Conservation (phyloP, 495 filamentous ascomycete genomes). For the Emericellopsis terricola region DNA sequence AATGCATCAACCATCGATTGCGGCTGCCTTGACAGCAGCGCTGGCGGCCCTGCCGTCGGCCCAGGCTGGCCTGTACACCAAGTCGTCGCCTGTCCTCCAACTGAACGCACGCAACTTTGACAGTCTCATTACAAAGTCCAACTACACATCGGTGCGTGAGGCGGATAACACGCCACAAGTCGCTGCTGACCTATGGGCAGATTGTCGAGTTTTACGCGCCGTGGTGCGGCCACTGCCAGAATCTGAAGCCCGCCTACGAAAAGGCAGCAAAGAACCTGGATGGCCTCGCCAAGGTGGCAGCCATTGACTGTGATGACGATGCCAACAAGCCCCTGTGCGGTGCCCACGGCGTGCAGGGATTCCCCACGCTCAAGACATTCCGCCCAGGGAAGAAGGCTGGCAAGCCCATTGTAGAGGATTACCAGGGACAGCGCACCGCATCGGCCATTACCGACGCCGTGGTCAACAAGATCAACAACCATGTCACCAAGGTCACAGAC, state of each 20-base stretch:
- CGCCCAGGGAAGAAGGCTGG: constrained; percentile 58
- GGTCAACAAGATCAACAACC: constrained; percentile 73
- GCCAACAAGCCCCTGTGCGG: constrained; percentile 81
- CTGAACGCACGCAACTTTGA: constrained; percentile 72
- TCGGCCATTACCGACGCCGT: constrained; percentile 81
- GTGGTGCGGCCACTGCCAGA: constrained; percentile 95
- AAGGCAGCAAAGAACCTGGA: constrained; percentile 78
- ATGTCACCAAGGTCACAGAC: constrained; percentile 66
- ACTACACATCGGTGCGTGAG: constrained; percentile 67
- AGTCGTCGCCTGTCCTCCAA: constrained; percentile 75
- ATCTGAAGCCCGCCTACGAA: constrained; percentile 87
- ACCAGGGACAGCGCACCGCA: constrained; percentile 63
- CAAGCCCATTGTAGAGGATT: constrained; percentile 80
- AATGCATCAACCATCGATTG: constrained; percentile 27
- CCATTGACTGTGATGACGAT: constrained; percentile 91
- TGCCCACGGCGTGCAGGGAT: constrained; percentile 79
- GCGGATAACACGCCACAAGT: background rate
- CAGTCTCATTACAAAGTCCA: constrained; percentile 70
- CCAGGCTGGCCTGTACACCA: constrained; percentile 61
- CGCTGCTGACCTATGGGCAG: constrained; percentile 9
- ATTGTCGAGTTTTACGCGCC: constrained; percentile 76
- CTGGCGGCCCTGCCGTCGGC: constrained; percentile 38
- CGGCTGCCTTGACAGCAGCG: constrained; percentile 23
- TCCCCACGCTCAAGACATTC: constrained; percentile 92
- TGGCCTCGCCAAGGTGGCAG: constrained; percentile 84